Conservation (phyloP, 2,329 filamentous ascomycete species). For the Pyrenophora tritici-repentis region DNA sequence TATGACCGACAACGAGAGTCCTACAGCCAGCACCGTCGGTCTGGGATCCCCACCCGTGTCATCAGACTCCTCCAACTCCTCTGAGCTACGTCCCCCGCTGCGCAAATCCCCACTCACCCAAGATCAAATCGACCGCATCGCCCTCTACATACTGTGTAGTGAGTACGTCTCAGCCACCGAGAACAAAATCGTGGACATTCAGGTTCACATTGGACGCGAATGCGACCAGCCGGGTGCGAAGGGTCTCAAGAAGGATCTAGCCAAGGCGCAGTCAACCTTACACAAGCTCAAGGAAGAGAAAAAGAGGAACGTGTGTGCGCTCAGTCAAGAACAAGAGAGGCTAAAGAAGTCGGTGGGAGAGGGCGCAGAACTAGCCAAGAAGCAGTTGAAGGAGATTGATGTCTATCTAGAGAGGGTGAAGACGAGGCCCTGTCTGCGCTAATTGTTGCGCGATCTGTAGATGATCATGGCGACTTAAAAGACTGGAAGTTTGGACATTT, state of each 20-base stretch:
- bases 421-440: neutral
- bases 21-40: no score
- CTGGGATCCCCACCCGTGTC: no score
- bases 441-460: neutral
- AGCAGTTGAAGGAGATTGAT: slow-evolving; percentile 1
- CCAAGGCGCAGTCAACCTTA: neutral
- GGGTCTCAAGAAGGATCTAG: neutral
- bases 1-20: no score
- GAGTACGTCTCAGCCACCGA: neutral
- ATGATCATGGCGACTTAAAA: neutral
- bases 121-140: neutral
- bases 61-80: no score
- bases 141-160: neutral
- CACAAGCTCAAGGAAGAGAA: neutral
- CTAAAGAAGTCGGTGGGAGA: neutral
- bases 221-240: slow-evolving; percentile 3
- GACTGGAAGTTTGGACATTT: no score
- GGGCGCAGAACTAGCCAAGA: neutral
- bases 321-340: neutral
- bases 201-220: slow-evolving; percentile 1
- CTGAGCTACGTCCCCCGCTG: no score
- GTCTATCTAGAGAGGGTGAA: neutral
- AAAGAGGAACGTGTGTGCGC: neutral
- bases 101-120: neutral
- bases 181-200: slow-evolving; percentile 4